Percentiles rank a stretch among this genome's conserved stretches.
Conservation (phyloP, 2,329 filamentous ascomycete genomes). For the Neonectria neomacrospora region DNA sequence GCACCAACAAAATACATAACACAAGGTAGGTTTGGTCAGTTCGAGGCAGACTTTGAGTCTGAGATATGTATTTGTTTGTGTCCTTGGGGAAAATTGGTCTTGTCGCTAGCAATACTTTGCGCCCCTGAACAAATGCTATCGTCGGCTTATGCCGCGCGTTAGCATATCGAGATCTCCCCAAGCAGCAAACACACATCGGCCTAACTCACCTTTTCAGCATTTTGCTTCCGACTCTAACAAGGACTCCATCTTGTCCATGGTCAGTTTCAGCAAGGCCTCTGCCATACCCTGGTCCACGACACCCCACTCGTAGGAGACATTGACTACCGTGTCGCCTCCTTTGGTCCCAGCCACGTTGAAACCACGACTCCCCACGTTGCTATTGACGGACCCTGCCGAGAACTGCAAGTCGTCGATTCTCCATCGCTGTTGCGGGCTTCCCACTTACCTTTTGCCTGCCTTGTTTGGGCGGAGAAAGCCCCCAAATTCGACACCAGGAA, state of each 20-base stretch:
- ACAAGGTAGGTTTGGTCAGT: too few relatives aligned
- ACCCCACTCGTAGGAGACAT: conserved; percentile 24
- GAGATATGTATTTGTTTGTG: too few relatives aligned
- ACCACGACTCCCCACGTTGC: conserved; percentile 18
- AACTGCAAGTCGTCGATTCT: conserved; percentile 27
- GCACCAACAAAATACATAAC: too few relatives aligned
- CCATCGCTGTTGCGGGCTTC: conserved; percentile 3
- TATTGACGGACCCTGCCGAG: conserved; percentile 23
- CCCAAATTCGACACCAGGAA: conserved; percentile 26
- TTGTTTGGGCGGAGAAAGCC: conserved; percentile 11
- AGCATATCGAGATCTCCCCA: background rate
- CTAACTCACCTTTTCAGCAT: conserved; percentile 1
- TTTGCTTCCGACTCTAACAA: conserved; percentile 4
- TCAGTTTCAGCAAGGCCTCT: conserved; percentile 13
- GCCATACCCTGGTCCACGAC: conserved; percentile 21
- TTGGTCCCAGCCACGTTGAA: conserved; percentile 24
- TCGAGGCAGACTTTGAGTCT: too few relatives aligned
- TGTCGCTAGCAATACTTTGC: too few relatives aligned
- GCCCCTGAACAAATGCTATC: background rate
- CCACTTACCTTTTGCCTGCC: background rate
- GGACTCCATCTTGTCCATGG: conserved; percentile 26
- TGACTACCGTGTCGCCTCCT: conserved; percentile 22
- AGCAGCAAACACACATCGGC: background rate
- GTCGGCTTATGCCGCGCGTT: conserved; percentile 1
- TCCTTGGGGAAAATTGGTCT: too few relatives aligned